Evolutionary conservation across 208 protist genomes (phyloP).

Genomic region (Strigomonas galati): DNA sequence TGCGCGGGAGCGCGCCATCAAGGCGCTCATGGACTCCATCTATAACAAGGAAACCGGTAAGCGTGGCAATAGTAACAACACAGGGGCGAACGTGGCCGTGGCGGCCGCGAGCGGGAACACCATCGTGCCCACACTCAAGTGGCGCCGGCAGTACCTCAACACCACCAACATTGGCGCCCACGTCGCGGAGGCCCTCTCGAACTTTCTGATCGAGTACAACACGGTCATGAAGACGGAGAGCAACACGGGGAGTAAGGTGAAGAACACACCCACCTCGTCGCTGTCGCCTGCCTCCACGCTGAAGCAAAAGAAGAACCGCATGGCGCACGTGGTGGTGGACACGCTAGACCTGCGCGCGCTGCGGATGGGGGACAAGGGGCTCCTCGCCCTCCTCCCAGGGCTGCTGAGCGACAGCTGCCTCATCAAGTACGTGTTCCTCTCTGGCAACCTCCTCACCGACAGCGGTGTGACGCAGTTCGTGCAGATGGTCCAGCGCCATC

Average conservation of each 20-base stretch:
- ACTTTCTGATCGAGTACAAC: constrained; percentile 21
- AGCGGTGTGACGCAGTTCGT: constrained; percentile 30
- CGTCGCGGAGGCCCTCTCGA: constrained; percentile 18
- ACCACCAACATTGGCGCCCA: constrained; percentile 34
- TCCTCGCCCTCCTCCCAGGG: constrained; percentile 35
- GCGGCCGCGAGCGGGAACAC: constrained; percentile 10
- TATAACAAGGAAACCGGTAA: neutral
- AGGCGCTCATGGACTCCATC: constrained; percentile 39
- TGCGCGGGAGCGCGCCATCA: constrained; percentile 28
- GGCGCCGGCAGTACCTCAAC: constrained; percentile 53
- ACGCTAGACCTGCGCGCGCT: constrained; percentile 61
- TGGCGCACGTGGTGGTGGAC: constrained; percentile 1
- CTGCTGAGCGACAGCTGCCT: constrained; percentile 38
- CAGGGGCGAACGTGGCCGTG: too few species aligned
- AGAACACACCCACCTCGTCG: neutral
- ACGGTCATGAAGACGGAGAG: neutral
- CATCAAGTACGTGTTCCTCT: constrained; percentile 29
- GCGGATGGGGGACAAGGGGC: constrained; percentile 49
- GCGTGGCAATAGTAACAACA: too few species aligned
- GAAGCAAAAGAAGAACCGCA: neutral
- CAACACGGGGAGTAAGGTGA: neutral
- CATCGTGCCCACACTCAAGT: constrained; percentile 41
- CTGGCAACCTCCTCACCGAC: constrained; percentile 59
- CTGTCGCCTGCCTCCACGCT: neutral
- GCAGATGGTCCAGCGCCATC: constrained; percentile 4